These are phyloP conservation scores for Trypanosoma melophagium DNA, from an alignment of 208 protist species.

Conservation along the genomic window DNA sequence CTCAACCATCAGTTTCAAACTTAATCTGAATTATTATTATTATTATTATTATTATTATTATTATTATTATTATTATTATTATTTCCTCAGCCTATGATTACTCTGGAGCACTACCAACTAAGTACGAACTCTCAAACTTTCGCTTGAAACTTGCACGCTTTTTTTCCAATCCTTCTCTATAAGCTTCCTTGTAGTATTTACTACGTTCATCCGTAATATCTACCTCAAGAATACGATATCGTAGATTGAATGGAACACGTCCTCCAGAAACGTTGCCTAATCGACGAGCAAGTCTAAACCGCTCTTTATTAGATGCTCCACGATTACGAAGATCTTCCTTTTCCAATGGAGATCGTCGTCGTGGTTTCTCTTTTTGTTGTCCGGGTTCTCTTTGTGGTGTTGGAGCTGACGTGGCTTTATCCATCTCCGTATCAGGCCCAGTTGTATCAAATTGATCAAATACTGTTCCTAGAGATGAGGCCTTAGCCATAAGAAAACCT, in stretches of 20 bases:
- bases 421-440: constrained; percentile 44
- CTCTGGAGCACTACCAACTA: constrained; percentile 3
- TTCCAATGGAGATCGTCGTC: constrained; percentile 47
- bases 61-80: background rate
- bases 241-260: constrained; percentile 85
- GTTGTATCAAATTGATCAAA: constrained; percentile 76
- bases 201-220: constrained; percentile 72
- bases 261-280: constrained; percentile 72
- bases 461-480: constrained; percentile 51
- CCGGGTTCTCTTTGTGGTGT: constrained; percentile 10
- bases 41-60: background rate
- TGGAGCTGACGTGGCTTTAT: constrained; percentile 22
- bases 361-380: constrained; percentile 5
- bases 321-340: constrained; percentile 58
- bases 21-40: background rate
- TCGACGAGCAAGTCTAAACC: constrained; percentile 51
- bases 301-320: constrained; percentile 65
- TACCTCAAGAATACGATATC: constrained; percentile 84
- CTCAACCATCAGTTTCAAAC: too few relatives aligned
- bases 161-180: constrained; percentile 46
- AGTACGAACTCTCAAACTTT: constrained; percentile 20
- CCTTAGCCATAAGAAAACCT: constrained; percentile 60
- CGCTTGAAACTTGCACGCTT: constrained; percentile 63
- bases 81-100: background rate
- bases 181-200: constrained; percentile 44